Evolutionary conservation across 305 asterid species (phyloP).

Genomic region (Withania somnifera): DNA sequence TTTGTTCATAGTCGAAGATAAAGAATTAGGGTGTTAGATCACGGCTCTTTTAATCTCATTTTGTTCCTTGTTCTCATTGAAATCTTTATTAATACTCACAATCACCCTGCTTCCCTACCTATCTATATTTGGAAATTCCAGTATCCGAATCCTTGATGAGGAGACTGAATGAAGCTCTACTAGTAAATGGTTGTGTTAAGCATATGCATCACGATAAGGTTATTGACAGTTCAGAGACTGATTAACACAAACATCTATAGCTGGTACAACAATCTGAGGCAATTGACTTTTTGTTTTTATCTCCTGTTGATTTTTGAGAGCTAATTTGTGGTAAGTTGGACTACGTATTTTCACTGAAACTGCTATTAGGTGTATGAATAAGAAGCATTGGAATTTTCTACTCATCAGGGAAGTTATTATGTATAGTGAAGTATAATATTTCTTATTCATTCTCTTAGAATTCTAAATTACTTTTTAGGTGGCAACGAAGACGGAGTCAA

Average conservation of each 20-base stretch:
- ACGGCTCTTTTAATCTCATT: neutral
- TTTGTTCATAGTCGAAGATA: neutral
- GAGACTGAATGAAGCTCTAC: neutral
- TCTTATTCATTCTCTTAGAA: slow-evolving; percentile 11
- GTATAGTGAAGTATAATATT: neutral
- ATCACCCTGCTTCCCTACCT: neutral
- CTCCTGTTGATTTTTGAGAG: neutral
- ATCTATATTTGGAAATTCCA: neutral
- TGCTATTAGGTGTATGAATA: neutral
- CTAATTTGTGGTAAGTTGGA: neutral
- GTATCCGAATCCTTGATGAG: neutral
- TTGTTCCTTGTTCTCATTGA: neutral
- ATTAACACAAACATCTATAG: neutral
- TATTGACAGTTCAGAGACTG: neutral
- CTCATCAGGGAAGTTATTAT: neutral
- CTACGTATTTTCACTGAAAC: neutral
- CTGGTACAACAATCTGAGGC: neutral
- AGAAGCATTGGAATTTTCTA: neutral
- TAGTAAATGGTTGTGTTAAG: neutral
- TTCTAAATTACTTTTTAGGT: slow-evolving; percentile 43
- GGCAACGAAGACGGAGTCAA: slow-evolving; percentile 93
- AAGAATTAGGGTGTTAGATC: neutral
- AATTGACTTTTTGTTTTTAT: neutral
- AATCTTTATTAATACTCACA: neutral
- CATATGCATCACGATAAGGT: neutral